A percentile compares a stretch with the other conserved stretches of the same genome.
phyloP scores from a whole-genome alignment of 1,284 basidiomycete genomes.

The Polyporus tsugae region DNA sequence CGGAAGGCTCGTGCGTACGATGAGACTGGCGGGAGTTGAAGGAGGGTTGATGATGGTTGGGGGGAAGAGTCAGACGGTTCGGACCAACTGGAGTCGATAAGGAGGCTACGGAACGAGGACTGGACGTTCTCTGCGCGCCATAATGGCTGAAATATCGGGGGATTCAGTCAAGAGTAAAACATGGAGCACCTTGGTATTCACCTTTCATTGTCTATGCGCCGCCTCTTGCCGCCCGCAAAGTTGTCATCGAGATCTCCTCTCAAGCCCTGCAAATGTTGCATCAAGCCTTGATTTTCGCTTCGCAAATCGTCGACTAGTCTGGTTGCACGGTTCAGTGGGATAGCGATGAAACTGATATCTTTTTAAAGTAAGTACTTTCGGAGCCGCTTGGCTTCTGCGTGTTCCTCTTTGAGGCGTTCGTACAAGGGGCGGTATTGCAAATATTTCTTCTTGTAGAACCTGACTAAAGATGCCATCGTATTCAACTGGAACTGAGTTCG shows the following conservation, averaged over 20 bases:
- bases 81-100: constrained; percentile 60
- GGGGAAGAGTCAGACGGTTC: constrained; percentile 65
- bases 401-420: constrained; percentile 50
- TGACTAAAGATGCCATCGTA: constrained; percentile 70
- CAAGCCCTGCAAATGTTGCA: constrained; percentile 43
- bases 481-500: constrained; percentile 75
- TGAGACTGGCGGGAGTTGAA: constrained; percentile 46
- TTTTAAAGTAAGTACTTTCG: constrained; percentile 54
- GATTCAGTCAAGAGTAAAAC: background rate
- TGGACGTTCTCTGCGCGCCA: constrained; percentile 56
- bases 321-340: constrained; percentile 12
- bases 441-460: constrained; percentile 63
- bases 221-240: constrained; percentile 65
- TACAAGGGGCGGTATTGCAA: constrained; percentile 60
- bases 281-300: constrained; percentile 58
- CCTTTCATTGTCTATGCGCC: constrained; percentile 56
- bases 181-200: constrained; percentile 40
- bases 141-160: constrained; percentile 25
- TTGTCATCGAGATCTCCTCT: constrained; percentile 45
- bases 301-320: constrained; percentile 53
- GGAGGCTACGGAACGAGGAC: constrained; percentile 59
- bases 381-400: constrained; percentile 54
- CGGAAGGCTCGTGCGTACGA: constrained; percentile 2
- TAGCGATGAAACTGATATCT: background rate
- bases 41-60: constrained; percentile 56